Conservation (phyloP, 495 filamentous ascomycete species). For the Penicillium canescens region DNA sequence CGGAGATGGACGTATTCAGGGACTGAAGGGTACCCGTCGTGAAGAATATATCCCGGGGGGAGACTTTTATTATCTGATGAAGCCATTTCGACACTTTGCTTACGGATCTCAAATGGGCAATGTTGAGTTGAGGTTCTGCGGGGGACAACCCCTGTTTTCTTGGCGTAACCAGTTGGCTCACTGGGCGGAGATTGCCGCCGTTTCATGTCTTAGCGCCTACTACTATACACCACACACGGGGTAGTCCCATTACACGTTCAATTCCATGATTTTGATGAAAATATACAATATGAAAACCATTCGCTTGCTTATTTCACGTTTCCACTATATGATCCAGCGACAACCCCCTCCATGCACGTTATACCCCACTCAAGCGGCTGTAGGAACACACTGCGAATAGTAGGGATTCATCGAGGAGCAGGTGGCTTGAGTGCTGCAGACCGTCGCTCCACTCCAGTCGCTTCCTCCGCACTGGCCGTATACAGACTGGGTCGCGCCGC, state of each 20-base stretch:
- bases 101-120: too few species aligned
- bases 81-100: background rate
- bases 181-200: too few species aligned
- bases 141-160: too few species aligned
- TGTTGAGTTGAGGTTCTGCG: too few species aligned
- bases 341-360: background rate
- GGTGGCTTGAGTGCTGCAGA: constrained; percentile 40
- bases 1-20: constrained; percentile 42
- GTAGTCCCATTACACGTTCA: too few species aligned
- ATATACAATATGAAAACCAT: too few species aligned
- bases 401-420: constrained; percentile 46
- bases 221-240: too few species aligned
- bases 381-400: constrained; percentile 52
- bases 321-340: background rate
- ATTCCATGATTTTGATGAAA: too few species aligned
- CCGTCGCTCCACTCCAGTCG: constrained; percentile 46
- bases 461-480: constrained; percentile 53
- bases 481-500: constrained; percentile 22
- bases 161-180: too few species aligned
- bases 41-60: constrained; percentile 32
- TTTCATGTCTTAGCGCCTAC: too few species aligned
- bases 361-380: constrained; percentile 3
- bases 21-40: constrained; percentile 34
- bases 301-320: background rate
- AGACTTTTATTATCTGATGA: constrained; percentile 7